These are phyloP conservation scores for Russula vinacea DNA, from an alignment of 768 basidiomycete species.

Conservation along the genomic window DNA sequence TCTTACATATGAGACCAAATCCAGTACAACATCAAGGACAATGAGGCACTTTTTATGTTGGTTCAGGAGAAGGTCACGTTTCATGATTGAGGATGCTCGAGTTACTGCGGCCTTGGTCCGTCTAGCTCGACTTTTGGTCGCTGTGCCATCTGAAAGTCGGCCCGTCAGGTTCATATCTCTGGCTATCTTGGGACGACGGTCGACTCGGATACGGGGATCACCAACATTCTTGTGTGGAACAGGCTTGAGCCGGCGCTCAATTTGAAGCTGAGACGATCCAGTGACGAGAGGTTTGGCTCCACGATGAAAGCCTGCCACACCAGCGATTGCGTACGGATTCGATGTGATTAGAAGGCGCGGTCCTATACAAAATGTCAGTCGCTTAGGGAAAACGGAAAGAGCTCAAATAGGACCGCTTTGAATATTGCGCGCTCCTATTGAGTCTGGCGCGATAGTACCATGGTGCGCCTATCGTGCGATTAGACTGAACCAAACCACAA, in stretches of 20 bases:
- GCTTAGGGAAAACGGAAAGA: not conserved
- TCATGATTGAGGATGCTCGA: constrained; percentile 12
- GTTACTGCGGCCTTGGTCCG: constrained; percentile 3
- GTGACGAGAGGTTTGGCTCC: constrained; percentile 3
- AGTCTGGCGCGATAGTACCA: not conserved
- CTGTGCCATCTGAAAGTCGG: constrained; percentile 1
- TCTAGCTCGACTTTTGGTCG: constrained; percentile 1
- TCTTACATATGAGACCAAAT: not conserved
- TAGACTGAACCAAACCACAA: not conserved
- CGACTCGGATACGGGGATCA: not conserved
- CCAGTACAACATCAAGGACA: not conserved
- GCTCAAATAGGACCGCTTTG: constrained; percentile 4
- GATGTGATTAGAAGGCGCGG: constrained; percentile 16
- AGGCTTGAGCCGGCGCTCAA: constrained; percentile 15
- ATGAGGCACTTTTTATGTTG: constrained; percentile 17
- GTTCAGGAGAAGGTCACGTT: constrained; percentile 3
- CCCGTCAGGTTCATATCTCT: not conserved
- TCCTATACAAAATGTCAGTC: constrained; percentile 3
- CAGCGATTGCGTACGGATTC: constrained; percentile 13
- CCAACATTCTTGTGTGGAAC: constrained; percentile 15
- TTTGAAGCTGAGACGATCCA: not conserved
- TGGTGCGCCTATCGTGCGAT: constrained; percentile 8
- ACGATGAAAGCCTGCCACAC: constrained; percentile 24
- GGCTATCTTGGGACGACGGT: not conserved
- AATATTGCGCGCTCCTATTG: not conserved